These are phyloP conservation scores for Dendrocalamus sinicus DNA, from an alignment of 176 grass and related monocot genomes.

Conservation along the genomic window DNA sequence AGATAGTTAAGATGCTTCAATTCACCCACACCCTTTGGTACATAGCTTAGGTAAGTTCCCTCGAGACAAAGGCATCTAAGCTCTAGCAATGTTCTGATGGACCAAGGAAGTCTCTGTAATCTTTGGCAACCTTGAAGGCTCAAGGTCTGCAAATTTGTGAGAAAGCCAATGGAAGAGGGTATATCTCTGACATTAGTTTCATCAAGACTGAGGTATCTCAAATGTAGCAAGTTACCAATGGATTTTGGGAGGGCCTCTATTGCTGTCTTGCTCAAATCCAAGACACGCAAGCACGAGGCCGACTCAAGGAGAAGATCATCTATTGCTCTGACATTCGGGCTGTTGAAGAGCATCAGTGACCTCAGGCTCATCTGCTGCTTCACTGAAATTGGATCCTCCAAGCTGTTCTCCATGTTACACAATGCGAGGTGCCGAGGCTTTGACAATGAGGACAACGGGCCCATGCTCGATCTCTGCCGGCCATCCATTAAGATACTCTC, in stretches of 20 bases:
- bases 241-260: constrained; percentile 67
- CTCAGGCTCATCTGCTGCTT: constrained; percentile 76
- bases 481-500: constrained; percentile 68
- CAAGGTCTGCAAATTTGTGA: constrained; percentile 78
- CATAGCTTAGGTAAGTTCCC: constrained; percentile 65
- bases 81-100: constrained; percentile 59
- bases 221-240: constrained; percentile 62
- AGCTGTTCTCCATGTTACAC: constrained; percentile 53
- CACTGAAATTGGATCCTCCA: constrained; percentile 57
- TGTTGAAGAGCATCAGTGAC: constrained; percentile 66
- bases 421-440: constrained; percentile 66
- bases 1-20: constrained; percentile 69
- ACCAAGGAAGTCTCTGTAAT: constrained; percentile 68
- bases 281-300: constrained; percentile 52
- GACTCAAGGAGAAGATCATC: constrained; percentile 58
- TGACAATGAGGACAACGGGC: constrained; percentile 38
- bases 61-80: constrained; percentile 65
- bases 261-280: constrained; percentile 64
- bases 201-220: constrained; percentile 87
- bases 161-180: constrained; percentile 71
- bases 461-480: constrained; percentile 47
- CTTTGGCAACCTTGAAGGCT: constrained; percentile 60
- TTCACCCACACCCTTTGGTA: constrained; percentile 67
- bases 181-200: constrained; percentile 62
- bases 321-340: constrained; percentile 58